Evolutionary conservation across 1,284 basidiomycete species (phyloP).

Genomic region (Schizophyllum commune): DNA sequence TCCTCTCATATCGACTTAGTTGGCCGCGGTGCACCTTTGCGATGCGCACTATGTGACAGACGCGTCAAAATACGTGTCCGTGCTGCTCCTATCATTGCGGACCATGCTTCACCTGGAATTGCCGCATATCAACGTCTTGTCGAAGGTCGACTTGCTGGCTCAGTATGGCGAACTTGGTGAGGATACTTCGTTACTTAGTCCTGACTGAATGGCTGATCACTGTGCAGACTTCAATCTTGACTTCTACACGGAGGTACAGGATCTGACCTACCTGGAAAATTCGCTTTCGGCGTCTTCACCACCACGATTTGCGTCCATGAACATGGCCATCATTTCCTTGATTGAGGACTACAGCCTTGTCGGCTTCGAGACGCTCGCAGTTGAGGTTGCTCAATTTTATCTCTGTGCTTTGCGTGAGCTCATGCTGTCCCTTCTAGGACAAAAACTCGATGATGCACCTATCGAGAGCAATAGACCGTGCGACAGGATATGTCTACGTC

Average conservation of each 20-base stretch:
- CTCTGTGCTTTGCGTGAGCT: not conserved
- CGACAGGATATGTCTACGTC: constrained; percentile 83
- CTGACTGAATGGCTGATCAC: not conserved
- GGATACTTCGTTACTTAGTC: constrained; percentile 12
- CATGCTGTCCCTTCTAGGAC: constrained; percentile 44
- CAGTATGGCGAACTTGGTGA: constrained; percentile 85
- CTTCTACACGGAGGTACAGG: constrained; percentile 97
- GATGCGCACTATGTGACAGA: constrained; percentile 98
- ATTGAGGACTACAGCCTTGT: constrained; percentile 95
- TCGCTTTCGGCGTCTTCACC: constrained; percentile 58
- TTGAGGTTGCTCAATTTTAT: constrained; percentile 55
- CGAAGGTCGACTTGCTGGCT: constrained; percentile 87
- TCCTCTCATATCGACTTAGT: constrained; percentile 35
- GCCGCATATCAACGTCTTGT: constrained; percentile 95
- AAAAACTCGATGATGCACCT: constrained; percentile 90
- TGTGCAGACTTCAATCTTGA: constrained; percentile 88
- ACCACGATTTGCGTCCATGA: constrained; percentile 69
- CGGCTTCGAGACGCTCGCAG: constrained; percentile 94
- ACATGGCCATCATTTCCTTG: constrained; percentile 84
- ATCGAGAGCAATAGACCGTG: constrained; percentile 76
- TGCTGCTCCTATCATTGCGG: constrained; percentile 85
- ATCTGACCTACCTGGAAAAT: constrained; percentile 84
- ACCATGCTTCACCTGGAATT: constrained; percentile 98
- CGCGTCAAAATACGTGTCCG: constrained; percentile 90
- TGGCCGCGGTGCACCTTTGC: constrained; percentile 92